These are phyloP conservation scores for Ustanciosporium gigantosporum DNA, from an alignment of 1,284 basidiomycete genomes.

Conservation along the genomic window DNA sequence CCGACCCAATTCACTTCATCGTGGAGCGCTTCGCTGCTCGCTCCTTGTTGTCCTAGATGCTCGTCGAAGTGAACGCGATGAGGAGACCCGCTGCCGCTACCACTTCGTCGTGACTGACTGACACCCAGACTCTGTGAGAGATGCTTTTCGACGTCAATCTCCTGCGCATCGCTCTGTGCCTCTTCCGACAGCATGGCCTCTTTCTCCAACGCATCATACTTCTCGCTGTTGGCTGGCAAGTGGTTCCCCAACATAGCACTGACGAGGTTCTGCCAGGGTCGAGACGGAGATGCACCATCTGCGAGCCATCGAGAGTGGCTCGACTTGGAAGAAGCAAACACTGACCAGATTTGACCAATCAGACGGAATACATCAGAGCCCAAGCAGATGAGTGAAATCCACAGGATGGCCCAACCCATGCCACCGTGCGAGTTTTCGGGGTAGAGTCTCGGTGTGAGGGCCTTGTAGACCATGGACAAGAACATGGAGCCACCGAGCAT, in stretches of 20 bases:
- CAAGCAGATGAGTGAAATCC: conserved; percentile 46
- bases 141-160: conserved; percentile 23
- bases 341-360: conserved; percentile 18
- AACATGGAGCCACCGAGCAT: conserved; percentile 38
- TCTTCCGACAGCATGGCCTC: conserved; percentile 25
- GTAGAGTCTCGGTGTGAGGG: conserved; percentile 49
- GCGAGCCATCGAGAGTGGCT: background rate
- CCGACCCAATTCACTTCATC: conserved; percentile 22
- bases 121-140: conserved; percentile 1
- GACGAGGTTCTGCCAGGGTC: conserved; percentile 16
- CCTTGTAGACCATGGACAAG: conserved; percentile 51
- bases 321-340: background rate
- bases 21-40: conserved; percentile 17
- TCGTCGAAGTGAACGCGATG: conserved; percentile 39
- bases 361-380: conserved; percentile 39
- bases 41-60: conserved; percentile 2
- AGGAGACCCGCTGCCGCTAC: conserved; percentile 9
- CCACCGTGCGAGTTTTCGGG: conserved; percentile 46
- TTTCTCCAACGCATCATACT: conserved; percentile 29
- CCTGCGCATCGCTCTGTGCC: conserved; percentile 17
- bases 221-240: conserved; percentile 4
- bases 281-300: background rate
- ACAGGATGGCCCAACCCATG: conserved; percentile 42
- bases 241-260: conserved; percentile 13
- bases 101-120: background rate